phyloP scores from a whole-genome alignment of 345 rosid genomes.

The Eutrema yunnanense region DNA sequence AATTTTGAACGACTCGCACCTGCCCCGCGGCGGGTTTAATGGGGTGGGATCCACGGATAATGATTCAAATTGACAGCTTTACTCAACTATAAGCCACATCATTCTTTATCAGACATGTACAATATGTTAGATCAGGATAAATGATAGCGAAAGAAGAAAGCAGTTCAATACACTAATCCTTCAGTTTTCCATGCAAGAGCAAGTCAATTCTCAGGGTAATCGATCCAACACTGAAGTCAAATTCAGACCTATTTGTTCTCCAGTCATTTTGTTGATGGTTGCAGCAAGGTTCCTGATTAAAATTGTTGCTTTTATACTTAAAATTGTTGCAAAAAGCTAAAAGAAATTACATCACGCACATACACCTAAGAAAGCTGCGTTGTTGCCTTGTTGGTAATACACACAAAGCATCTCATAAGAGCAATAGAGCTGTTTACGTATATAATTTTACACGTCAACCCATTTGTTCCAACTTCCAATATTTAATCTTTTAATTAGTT shows the following conservation, averaged over 20 bases:
- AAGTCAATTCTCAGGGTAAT: no score
- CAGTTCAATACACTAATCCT: background rate
- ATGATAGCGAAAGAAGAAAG: background rate
- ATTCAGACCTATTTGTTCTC: no score
- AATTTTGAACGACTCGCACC: no score
- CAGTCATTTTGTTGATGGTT: no score
- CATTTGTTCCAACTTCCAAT: background rate
- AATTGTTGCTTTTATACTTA: background rate
- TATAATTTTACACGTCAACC: background rate
- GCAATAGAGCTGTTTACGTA: background rate
- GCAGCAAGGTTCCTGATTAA: no score
- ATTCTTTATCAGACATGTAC: background rate
- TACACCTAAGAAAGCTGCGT: background rate
- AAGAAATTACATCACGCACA: constrained; percentile 1
- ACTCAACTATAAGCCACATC: background rate
- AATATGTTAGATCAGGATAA: background rate
- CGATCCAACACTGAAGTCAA: no score
- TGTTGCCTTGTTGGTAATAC: background rate
- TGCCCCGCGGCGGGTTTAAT: no score
- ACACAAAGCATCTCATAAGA: background rate
- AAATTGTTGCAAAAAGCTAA: background rate
- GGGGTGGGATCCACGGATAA: no score
- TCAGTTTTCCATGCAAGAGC: background rate
- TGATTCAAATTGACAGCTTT: no score
- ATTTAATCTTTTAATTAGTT: background rate